phyloP scores from a whole-genome alignment of 2,329 filamentous ascomycete species.

The Xylariaceae sp. region DNA sequence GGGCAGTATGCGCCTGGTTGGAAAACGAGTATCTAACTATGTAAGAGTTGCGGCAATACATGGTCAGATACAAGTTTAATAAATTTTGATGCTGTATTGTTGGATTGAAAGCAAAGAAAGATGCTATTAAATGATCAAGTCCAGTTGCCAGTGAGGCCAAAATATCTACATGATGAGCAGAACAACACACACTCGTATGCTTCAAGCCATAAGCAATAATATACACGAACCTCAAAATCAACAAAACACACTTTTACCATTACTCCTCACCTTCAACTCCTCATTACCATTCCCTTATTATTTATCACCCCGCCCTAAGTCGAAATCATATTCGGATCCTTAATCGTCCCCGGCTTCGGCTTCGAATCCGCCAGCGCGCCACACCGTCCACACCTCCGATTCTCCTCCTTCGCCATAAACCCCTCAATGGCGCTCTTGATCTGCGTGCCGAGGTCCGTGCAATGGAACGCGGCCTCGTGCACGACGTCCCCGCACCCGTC shows the following conservation, averaged over 20 bases:
- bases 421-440: constrained; percentile 85
- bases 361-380: constrained; percentile 68
- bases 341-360: constrained; percentile 55
- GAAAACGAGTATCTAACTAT: no score
- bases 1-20: no score
- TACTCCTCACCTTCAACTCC: neutral
- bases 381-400: constrained; percentile 72
- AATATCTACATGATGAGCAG: no score
- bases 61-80: no score
- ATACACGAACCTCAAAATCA: no score
- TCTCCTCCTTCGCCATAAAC: constrained; percentile 61
- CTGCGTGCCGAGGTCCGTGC: constrained; percentile 85
- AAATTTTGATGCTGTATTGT: no score
- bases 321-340: constrained; percentile 51
- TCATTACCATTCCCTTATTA: neutral
- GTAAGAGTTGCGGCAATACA: no score
- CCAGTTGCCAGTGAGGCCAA: no score
- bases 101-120: no score
- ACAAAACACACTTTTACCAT: neutral
- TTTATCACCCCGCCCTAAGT: neutral
- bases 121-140: no score
- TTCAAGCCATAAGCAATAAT: no score
- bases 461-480: constrained; percentile 82
- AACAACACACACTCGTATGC: no score
- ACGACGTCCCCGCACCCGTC: constrained; percentile 61